Percentiles rank a stretch among this genome's conserved stretches.
Evolutionary conservation across 495 filamentous ascomycete species (phyloP).

Genomic region (Neurospora tetraspora): DNA sequence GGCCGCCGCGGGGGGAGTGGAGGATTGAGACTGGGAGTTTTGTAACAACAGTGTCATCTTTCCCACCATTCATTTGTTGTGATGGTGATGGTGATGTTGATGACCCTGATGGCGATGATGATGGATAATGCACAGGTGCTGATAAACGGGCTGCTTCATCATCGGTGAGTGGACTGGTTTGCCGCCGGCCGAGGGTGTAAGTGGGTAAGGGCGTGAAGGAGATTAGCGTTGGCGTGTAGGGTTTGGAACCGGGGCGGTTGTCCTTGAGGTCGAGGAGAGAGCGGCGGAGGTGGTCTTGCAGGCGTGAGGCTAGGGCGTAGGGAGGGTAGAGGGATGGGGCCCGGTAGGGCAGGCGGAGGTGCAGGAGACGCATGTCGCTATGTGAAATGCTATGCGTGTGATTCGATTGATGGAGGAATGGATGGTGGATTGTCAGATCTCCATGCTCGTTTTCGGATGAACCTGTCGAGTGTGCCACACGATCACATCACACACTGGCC

Average conservation of each 20-base stretch:
- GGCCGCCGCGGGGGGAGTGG: slow-evolving; percentile 70
- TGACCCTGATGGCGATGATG: background rate
- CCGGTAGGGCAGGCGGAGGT: slow-evolving; percentile 55
- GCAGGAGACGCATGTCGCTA: slow-evolving; percentile 41
- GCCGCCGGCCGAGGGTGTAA: slow-evolving; percentile 85
- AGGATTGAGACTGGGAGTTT: slow-evolving; percentile 31
- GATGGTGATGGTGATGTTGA: background rate
- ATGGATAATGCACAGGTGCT: slow-evolving; percentile 27
- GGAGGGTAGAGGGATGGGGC: slow-evolving; percentile 21
- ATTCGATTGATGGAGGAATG: background rate
- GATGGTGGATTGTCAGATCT: background rate
- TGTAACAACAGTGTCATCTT: background rate
- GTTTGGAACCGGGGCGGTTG: slow-evolving; percentile 6
- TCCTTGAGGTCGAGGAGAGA: slow-evolving; percentile 25
- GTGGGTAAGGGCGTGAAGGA: slow-evolving; percentile 78
- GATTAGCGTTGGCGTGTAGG: slow-evolving; percentile 53
- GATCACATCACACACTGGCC: background rate
- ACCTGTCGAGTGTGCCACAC: background rate
- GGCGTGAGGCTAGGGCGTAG: slow-evolving; percentile 28
- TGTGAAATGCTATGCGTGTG: background rate
- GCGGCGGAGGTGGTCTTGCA: slow-evolving; percentile 32
- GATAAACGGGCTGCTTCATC: slow-evolving; percentile 23
- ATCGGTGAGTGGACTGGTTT: slow-evolving; percentile 50
- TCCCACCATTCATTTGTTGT: background rate
- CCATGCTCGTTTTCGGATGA: background rate